phyloP scores from a whole-genome alignment of 257 asterid genomes.

The Verbascum thapsus region DNA sequence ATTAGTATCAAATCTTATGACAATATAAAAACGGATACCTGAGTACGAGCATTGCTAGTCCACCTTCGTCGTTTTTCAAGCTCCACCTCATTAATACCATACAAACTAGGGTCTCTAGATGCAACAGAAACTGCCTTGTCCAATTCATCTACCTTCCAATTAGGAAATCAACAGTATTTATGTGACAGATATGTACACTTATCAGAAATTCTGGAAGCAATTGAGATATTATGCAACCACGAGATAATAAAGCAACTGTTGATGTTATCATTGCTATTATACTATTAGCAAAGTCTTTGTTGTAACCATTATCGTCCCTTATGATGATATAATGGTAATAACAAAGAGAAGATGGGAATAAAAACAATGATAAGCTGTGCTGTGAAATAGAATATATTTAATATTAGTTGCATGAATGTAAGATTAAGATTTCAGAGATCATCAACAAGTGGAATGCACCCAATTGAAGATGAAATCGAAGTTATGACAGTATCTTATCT shows the following conservation, averaged over 20 bases:
- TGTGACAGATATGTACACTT: slow-evolving; percentile 17
- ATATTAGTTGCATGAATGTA: slow-evolving; percentile 1
- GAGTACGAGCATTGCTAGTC: slow-evolving; percentile 87
- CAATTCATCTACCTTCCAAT: slow-evolving; percentile 94
- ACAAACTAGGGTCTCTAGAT: slow-evolving; percentile 76
- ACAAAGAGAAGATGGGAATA: neutral
- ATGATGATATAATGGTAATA: slow-evolving; percentile 7
- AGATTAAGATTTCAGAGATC: neutral
- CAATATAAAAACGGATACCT: slow-evolving; percentile 47
- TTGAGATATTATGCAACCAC: neutral
- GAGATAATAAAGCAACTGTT: neutral
- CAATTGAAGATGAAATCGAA: neutral
- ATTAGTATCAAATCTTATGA: slow-evolving; percentile 2
- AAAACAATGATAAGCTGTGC: slow-evolving; percentile 8
- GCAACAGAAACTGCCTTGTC: slow-evolving; percentile 90
- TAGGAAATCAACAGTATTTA: slow-evolving; percentile 48
- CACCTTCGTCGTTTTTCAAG: slow-evolving; percentile 89
- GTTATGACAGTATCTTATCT: slow-evolving; percentile 1
- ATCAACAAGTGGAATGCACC: slow-evolving; percentile 25
- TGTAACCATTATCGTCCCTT: slow-evolving; percentile 9
- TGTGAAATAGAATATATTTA: slow-evolving; percentile 1
- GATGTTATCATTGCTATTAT: neutral
- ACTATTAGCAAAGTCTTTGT: neutral
- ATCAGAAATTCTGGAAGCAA: slow-evolving; percentile 9
- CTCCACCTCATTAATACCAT: slow-evolving; percentile 76